Conservation (phyloP, 495 filamentous ascomycete species). For the Neurospora cerealis region DNA sequence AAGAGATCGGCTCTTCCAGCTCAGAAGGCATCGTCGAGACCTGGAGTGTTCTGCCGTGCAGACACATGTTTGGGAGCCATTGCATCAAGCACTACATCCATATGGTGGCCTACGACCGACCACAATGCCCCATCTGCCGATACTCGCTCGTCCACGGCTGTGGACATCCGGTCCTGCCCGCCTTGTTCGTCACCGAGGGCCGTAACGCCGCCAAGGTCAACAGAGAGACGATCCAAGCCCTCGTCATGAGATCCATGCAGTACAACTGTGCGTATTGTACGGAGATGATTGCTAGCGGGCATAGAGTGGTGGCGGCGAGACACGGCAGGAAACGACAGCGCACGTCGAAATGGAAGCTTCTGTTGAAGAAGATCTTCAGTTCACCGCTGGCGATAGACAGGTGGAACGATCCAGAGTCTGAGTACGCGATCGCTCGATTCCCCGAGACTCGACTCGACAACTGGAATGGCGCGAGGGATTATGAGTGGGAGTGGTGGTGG, state of each 20-base stretch:
- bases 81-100: conserved; percentile 38
- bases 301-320: neutral
- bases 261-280: neutral
- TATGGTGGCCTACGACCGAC: conserved; percentile 23
- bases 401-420: neutral
- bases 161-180: conserved; percentile 29
- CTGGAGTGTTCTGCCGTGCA: conserved; percentile 35
- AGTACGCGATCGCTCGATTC: neutral
- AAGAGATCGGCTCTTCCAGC: conserved; percentile 24
- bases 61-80: conserved; percentile 33
- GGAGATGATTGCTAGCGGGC: neutral
- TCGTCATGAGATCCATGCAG: neutral
- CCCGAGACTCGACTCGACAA: neutral
- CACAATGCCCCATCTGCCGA: conserved; percentile 33
- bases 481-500: conserved; percentile 23
- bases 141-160: conserved; percentile 26
- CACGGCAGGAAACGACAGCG: neutral
- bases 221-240: neutral
- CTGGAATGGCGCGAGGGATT: conserved; percentile 8
- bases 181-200: conserved; percentile 1
- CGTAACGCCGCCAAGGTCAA: neutral
- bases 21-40: conserved; percentile 29
- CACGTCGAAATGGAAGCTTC: neutral
- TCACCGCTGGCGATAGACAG: neutral
- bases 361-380: neutral